These are phyloP conservation scores for Colletotrichum liaoningense DNA, from an alignment of 2,329 filamentous ascomycete genomes.

Conservation along the genomic window DNA sequence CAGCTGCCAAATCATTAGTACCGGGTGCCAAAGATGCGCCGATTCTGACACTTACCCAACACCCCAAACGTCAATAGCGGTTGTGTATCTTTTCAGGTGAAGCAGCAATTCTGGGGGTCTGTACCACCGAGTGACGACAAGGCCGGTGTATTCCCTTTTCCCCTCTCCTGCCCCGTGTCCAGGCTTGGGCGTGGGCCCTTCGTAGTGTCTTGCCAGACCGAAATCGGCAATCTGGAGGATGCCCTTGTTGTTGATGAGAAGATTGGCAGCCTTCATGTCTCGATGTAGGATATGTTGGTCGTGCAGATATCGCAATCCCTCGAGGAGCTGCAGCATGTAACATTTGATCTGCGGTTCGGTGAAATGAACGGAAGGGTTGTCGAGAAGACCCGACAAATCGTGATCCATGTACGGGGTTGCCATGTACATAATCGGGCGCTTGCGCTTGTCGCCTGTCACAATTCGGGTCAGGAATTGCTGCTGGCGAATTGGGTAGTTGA, in stretches of 20 bases:
- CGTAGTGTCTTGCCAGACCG: slow-evolving; percentile 91
- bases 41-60: slow-evolving; percentile 75
- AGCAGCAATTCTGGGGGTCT: slow-evolving; percentile 92
- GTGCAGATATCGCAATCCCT: slow-evolving; percentile 91
- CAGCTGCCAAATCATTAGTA: slow-evolving; percentile 67
- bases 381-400: slow-evolving; percentile 94
- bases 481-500: slow-evolving; percentile 7
- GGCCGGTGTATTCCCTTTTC: slow-evolving; percentile 90
- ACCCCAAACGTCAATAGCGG: slow-evolving; percentile 98
- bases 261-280: slow-evolving; percentile 98
- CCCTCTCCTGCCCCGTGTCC: slow-evolving; percentile 87
- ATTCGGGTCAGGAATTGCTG: slow-evolving; percentile 40
- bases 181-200: slow-evolving; percentile 81
- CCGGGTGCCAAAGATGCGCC: not conserved
- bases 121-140: slow-evolving; percentile 98
- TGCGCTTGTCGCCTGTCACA: slow-evolving; percentile 76
- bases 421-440: slow-evolving; percentile 95
- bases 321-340: slow-evolving; percentile 93
- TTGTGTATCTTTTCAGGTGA: slow-evolving; percentile 91
- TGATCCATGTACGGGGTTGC: slow-evolving; percentile 99
- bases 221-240: slow-evolving; percentile 98
- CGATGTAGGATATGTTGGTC: slow-evolving; percentile 90
- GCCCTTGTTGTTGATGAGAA: slow-evolving; percentile 94
- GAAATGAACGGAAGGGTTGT: slow-evolving; percentile 91
- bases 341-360: slow-evolving; percentile 95